A percentile compares a stretch with the other conserved stretches of the same genome.
Evolutionary conservation across 345 rosid species (phyloP).

Genomic region (Linum tenue): DNA sequence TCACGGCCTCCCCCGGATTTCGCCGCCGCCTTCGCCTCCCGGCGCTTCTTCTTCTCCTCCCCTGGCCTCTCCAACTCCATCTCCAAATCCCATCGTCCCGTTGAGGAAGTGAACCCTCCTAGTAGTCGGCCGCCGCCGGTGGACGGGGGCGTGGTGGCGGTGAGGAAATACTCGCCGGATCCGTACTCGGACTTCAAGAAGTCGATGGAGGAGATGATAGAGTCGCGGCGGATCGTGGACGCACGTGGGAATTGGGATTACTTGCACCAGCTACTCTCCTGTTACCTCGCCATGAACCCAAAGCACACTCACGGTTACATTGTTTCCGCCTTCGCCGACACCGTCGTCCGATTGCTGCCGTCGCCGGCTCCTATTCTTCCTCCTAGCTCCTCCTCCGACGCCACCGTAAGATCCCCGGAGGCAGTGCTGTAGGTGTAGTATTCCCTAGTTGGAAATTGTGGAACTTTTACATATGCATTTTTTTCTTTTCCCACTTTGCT

Average conservation of each 20-base stretch:
- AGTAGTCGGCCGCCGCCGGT: neutral
- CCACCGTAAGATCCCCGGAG: conserved; percentile 12
- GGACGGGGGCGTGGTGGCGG: conserved; percentile 50
- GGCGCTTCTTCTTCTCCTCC: conserved; percentile 87
- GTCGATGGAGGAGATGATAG: conserved; percentile 92
- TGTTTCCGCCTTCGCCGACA: conserved; percentile 67
- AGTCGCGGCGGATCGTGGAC: conserved; percentile 48
- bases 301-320: conserved; percentile 58
- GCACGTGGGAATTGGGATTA: conserved; percentile 49
- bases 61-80: conserved; percentile 90
- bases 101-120: neutral
- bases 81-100: conserved; percentile 30
- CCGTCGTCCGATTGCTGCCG: conserved; percentile 32
- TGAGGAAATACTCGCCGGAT: conserved; percentile 58
- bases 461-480: neutral
- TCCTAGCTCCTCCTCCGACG: conserved; percentile 15
- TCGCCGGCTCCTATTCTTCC: conserved; percentile 13
- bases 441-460: neutral
- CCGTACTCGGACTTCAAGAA: conserved; percentile 64
- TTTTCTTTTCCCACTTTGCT: neutral
- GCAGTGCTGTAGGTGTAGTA: neutral
- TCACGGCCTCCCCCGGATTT: conserved; percentile 37
- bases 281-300: conserved; percentile 67
- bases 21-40: conserved; percentile 66
- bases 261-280: conserved; percentile 58